Evolutionary conservation across 805 yeast genomes (phyloP).

Genomic region (Phaffomyces antillensis): DNA sequence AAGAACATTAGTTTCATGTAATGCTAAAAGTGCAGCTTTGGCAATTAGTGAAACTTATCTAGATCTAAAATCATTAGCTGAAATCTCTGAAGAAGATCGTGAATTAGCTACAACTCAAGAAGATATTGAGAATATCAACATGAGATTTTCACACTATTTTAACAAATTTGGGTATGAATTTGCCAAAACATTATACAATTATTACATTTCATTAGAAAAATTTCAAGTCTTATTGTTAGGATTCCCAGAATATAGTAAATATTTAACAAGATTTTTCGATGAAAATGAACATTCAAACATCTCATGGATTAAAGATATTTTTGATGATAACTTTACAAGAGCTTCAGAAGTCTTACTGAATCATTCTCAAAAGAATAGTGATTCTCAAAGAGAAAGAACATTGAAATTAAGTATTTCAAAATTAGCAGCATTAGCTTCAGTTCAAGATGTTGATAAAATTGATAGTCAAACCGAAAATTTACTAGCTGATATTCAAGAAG

Average conservation of each 20-base stretch:
- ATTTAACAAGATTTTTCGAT: slow-evolving; percentile 45
- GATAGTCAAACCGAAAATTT: slow-evolving; percentile 12
- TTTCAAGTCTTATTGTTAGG: slow-evolving; percentile 47
- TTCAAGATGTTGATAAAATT: slow-evolving; percentile 12
- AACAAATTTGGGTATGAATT: slow-evolving; percentile 59
- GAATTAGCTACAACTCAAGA: slow-evolving; percentile 16
- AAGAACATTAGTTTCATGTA: slow-evolving; percentile 41
- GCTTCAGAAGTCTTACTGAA: slow-evolving; percentile 44
- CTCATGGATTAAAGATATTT: slow-evolving; percentile 66
- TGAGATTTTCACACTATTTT: slow-evolving; percentile 44
- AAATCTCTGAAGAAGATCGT: slow-evolving; percentile 40
- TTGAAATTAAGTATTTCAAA: slow-evolving; percentile 68
- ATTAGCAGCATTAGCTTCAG: slow-evolving; percentile 46
- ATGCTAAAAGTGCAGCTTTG: slow-evolving; percentile 47
- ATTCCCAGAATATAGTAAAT: slow-evolving; percentile 45
- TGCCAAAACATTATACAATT: slow-evolving; percentile 55
- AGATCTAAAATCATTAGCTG: slow-evolving; percentile 60
- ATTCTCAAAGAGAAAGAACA: slow-evolving; percentile 39
- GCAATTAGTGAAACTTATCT: slow-evolving; percentile 55
- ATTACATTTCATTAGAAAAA: slow-evolving; percentile 47
- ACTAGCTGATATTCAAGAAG: slow-evolving; percentile 41
- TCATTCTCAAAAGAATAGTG: slow-evolving; percentile 35
- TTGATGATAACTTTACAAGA: slow-evolving; percentile 38
- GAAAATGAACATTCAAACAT: slow-evolving; percentile 43
- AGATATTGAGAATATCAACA: slow-evolving; percentile 12